Evolutionary conservation across 2,329 filamentous ascomycete species (phyloP), one percentile per base, ranked within the genome.

Genomic region (Phymatotrichopsis omnivora): DNA sequence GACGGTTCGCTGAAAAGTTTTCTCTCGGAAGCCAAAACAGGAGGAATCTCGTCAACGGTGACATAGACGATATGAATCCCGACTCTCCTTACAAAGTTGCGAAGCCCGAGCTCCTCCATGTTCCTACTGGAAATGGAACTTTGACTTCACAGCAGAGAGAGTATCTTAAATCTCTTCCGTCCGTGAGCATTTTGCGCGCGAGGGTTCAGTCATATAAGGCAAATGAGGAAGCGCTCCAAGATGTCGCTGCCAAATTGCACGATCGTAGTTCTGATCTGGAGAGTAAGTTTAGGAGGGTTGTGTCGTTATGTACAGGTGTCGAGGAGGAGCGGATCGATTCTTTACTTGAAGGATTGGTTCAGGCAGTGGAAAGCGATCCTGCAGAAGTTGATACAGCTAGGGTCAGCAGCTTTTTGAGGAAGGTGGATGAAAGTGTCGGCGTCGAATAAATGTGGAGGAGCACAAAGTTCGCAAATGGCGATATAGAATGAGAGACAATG

Each of bases 311-410:
- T 61, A 93, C 86, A 0, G 79, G 78, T 7, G 82, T 87, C 25
- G 73, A 76, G 1, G 85, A 93, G 51, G 71, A 73, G 7, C 75
- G 85, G 47, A 82, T 96, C 11, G 91, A 96, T 57, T 75, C 76
- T 46, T 75, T 86, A 40, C 70, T 95, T 0, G 83, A 85, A 41
- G 78, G 78, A 2, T 68, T 98, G 32, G 75, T 93, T 35, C 78
- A 84, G 52, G 91, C 91, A 2, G 82, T 96, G 2, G 89, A 94
- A 64, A 93, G 86, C 59, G 87, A 95, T 62, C 75, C 72, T 43
- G 74, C 76, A 6, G 81, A 84, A 57, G 68, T 85, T 1, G 85
- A 93, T 60, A 76, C 89, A 7, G 76, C 75, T 0, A 68, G 85
- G 7, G 82, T 93, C 10, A 71, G 82, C 56, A 76, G 86, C 41